Evolutionary conservation across 768 basidiomycete species (phyloP).

Genomic region (Kondoa malvinella): DNA sequence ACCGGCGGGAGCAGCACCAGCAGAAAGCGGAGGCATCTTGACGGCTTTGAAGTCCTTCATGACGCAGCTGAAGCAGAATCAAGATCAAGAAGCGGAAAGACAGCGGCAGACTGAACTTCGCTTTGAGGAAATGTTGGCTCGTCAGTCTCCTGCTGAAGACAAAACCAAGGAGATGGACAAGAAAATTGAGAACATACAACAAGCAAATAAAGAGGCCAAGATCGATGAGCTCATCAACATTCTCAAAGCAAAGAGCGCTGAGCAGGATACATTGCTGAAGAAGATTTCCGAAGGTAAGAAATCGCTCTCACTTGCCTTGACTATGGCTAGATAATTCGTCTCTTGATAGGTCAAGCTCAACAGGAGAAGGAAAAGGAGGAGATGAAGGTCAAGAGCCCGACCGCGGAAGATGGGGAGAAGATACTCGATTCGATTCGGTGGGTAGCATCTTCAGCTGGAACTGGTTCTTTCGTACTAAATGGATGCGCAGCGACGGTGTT

Average conservation of each 20-base stretch:
- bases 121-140: not conserved
- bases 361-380: not conserved
- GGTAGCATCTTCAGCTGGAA: too few relatives aligned
- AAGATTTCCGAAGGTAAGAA: constrained; percentile 6
- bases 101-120: not conserved
- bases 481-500: constrained; percentile 1
- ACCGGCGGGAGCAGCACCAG: not conserved
- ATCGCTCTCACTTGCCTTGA: not conserved
- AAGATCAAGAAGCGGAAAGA: not conserved
- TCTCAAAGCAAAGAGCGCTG: not conserved
- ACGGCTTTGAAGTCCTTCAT: not conserved
- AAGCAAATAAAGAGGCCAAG: not conserved
- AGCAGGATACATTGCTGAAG: not conserved
- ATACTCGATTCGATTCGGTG: not conserved
- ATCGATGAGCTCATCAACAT: constrained; percentile 5
- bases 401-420: not conserved
- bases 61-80: not conserved
- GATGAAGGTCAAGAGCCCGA: not conserved
- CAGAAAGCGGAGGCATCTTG: not conserved
- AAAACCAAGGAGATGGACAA: not conserved
- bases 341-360: not conserved
- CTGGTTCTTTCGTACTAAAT: too few relatives aligned
- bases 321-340: not conserved
- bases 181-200: not conserved
- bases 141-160: not conserved